Conservation (phyloP, 2,329 filamentous ascomycete genomes). For the Lithohypha guttulata region DNA sequence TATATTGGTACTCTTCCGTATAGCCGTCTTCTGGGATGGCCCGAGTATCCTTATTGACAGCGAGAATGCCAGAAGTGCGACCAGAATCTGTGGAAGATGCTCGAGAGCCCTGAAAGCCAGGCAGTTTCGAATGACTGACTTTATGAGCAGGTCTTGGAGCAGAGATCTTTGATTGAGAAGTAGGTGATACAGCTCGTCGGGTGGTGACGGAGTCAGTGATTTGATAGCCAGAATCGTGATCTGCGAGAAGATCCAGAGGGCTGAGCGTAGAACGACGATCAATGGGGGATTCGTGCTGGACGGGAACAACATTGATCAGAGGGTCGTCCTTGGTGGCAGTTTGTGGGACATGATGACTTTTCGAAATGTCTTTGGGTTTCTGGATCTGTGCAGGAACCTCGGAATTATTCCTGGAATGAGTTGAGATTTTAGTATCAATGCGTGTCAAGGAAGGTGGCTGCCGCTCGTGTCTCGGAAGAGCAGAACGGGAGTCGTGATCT, state of each 20-base stretch:
- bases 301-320: conserved; percentile 8
- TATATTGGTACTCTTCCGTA: conserved; percentile 2
- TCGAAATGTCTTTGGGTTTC: background rate
- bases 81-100: conserved; percentile 31
- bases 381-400: background rate
- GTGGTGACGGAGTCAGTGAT: background rate
- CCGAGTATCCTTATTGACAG: background rate
- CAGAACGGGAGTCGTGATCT: conserved; percentile 23
- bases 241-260: conserved; percentile 22
- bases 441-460: background rate
- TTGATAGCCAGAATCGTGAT: conserved; percentile 13
- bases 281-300: conserved; percentile 9
- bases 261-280: conserved; percentile 19
- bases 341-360: background rate
- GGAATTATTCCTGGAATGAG: conserved; percentile 2
- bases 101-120: conserved; percentile 33
- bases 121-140: conserved; percentile 36
- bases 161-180: conserved; percentile 9
- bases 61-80: conserved; percentile 26
- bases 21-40: background rate
- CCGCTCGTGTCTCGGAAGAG: conserved; percentile 1
- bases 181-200: conserved; percentile 12
- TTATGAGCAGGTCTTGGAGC: conserved; percentile 24
- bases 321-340: conserved; percentile 12
- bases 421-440: conserved; percentile 3